Evolutionary conservation across 208 protist genomes (phyloP).

Genomic region (Porcisia hertigi): DNA sequence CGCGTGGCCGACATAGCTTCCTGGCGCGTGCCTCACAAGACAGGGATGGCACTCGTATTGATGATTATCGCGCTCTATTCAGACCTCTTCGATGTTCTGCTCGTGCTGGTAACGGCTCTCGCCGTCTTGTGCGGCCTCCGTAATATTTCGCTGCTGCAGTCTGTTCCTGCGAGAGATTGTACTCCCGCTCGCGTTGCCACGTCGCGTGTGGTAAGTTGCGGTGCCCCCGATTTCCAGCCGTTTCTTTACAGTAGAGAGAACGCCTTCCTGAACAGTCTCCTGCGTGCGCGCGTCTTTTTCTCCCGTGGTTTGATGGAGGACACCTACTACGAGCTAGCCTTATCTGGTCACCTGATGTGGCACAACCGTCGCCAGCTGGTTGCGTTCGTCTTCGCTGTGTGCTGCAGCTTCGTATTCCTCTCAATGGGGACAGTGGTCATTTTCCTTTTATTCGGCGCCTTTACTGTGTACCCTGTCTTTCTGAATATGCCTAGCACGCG

Average conservation of each 20-base stretch:
- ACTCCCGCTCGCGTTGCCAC: constrained; percentile 7
- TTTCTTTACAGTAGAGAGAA: constrained; percentile 77
- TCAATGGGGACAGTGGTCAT: constrained; percentile 53
- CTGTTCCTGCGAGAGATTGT: constrained; percentile 37
- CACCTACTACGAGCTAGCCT: constrained; percentile 77
- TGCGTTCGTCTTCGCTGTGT: constrained; percentile 18
- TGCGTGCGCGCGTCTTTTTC: constrained; percentile 78
- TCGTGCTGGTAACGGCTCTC: constrained; percentile 52
- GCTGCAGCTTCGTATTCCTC: constrained; percentile 36
- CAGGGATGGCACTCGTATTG: constrained; percentile 56
- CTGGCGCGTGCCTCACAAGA: constrained; percentile 66
- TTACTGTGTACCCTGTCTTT: constrained; percentile 52
- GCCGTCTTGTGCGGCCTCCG: constrained; percentile 40
- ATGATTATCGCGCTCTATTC: constrained; percentile 44
- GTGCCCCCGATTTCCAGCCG: constrained; percentile 32
- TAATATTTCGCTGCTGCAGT: constrained; percentile 57
- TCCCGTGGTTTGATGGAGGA: constrained; percentile 75
- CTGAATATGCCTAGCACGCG: constrained; percentile 40
- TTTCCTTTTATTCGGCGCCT: constrained; percentile 38
- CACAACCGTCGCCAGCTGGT: constrained; percentile 37
- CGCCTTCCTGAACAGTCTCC: constrained; percentile 71
- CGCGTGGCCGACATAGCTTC: constrained; percentile 54
- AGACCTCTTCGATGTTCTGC: constrained; percentile 50
- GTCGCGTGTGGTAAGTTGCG: constrained; percentile 26
- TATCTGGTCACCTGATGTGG: constrained; percentile 52